These are phyloP conservation scores for Papiliotrema fonsecae DNA, from an alignment of 1,284 basidiomycete species.

Conservation along the genomic window DNA sequence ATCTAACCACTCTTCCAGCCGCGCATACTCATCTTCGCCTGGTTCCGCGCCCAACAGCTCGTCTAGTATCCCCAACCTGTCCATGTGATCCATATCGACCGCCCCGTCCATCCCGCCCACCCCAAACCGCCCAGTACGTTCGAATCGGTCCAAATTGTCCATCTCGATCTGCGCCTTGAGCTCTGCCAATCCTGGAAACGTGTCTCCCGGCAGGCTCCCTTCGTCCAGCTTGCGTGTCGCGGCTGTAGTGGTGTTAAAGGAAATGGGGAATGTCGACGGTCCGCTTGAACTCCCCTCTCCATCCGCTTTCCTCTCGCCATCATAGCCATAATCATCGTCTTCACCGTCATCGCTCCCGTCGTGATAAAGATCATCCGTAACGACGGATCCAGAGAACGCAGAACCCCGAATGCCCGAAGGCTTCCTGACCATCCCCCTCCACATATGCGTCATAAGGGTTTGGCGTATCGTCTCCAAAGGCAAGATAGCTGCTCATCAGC, in stretches of 20 bases:
- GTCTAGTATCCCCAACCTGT: slow-evolving; percentile 7
- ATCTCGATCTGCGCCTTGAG: slow-evolving; percentile 12
- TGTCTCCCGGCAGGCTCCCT: background rate
- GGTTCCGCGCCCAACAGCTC: slow-evolving; percentile 14
- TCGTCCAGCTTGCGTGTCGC: too few relatives aligned
- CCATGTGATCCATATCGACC: background rate
- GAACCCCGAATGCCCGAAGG: background rate
- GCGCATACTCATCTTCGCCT: slow-evolving; percentile 25
- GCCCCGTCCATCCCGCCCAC: slow-evolving; percentile 1
- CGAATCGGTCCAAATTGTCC: slow-evolving; percentile 6
- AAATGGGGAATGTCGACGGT: slow-evolving; percentile 7
- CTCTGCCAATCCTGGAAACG: slow-evolving; percentile 19
- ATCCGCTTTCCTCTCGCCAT: too few relatives aligned
- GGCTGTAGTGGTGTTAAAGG: background rate
- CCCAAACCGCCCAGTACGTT: background rate
- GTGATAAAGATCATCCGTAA: background rate
- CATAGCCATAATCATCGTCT: slow-evolving; percentile 1
- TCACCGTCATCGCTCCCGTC: slow-evolving; percentile 9
- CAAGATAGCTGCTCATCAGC: slow-evolving; percentile 24
- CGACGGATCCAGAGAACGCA: too few relatives aligned
- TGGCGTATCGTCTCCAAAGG: slow-evolving; percentile 34
- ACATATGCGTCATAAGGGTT: slow-evolving; percentile 44
- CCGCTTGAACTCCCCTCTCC: background rate
- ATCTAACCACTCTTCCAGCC: slow-evolving; percentile 40
- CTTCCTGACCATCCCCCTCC: slow-evolving; percentile 38